Evolutionary conservation across 768 basidiomycete species (phyloP).

Genomic region (Russula sp.): DNA sequence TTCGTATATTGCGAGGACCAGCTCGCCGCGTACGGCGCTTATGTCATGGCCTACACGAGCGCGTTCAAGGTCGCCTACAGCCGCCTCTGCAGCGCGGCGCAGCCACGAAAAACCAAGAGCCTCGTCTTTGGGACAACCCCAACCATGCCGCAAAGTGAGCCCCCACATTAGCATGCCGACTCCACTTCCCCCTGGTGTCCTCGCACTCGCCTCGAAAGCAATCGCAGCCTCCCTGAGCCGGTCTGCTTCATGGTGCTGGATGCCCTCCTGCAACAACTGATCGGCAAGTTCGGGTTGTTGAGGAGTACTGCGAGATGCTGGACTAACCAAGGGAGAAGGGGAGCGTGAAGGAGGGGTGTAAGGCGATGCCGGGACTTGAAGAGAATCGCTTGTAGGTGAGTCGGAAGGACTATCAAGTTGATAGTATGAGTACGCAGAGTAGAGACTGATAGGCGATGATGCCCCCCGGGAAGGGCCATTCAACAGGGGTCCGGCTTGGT

Average conservation of each 20-base stretch:
- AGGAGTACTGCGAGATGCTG: constrained; percentile 12
- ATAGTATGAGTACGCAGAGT: constrained; percentile 29
- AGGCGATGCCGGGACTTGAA: constrained; percentile 20
- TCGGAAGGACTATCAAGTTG: constrained; percentile 22
- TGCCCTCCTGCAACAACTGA: constrained; percentile 69
- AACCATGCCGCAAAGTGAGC: constrained; percentile 75
- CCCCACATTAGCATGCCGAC: constrained; percentile 95
- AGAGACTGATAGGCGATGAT: constrained; percentile 23
- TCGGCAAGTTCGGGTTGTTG: constrained; percentile 39
- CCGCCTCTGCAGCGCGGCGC: constrained; percentile 70
- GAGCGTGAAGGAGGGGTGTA: constrained; percentile 6
- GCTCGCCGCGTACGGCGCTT: constrained; percentile 57
- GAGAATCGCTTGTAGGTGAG: constrained; percentile 8
- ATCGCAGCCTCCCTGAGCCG: constrained; percentile 57
- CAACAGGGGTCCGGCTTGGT: constrained; percentile 3
- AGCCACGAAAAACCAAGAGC: constrained; percentile 77
- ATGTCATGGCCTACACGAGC: constrained; percentile 48
- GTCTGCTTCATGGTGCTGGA: constrained; percentile 70
- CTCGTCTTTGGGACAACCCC: constrained; percentile 81
- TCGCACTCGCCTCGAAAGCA: constrained; percentile 74
- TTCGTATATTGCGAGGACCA: constrained; percentile 85
- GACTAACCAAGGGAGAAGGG: not conserved
- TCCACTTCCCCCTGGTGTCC: constrained; percentile 67
- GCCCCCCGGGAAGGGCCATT: constrained; percentile 13
- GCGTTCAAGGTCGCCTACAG: constrained; percentile 67